phyloP scores from a whole-genome alignment of 768 basidiomycete species.

The Lentinula edodes region DNA sequence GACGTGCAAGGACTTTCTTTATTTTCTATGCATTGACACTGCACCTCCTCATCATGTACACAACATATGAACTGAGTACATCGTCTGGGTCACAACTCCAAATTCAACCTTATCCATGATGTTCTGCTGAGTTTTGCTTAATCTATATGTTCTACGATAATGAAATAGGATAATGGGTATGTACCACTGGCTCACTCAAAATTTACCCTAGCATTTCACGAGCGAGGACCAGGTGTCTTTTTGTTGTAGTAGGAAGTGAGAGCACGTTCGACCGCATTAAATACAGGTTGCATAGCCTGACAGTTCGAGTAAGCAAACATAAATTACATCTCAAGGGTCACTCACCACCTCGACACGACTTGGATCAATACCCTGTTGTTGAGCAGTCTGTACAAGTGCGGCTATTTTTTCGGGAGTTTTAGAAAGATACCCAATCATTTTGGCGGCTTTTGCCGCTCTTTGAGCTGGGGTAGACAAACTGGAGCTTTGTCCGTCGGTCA shows the following conservation, averaged over 20 bases:
- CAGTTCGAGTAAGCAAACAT: neutral
- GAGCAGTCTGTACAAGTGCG: conserved; percentile 62
- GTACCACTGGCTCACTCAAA: neutral
- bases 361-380: conserved; percentile 57
- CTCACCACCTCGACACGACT: conserved; percentile 60
- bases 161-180: neutral
- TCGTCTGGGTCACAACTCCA: conserved; percentile 44
- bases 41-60: conserved; percentile 78
- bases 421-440: conserved; percentile 81
- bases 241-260: conserved; percentile 51
- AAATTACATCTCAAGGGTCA: conserved; percentile 5
- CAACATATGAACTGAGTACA: conserved; percentile 66
- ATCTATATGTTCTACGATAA: conserved; percentile 2
- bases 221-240: conserved; percentile 20
- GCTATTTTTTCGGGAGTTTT: conserved; percentile 81
- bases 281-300: conserved; percentile 73
- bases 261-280: conserved; percentile 71
- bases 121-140: conserved; percentile 3
- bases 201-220: neutral
- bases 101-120: conserved; percentile 43
- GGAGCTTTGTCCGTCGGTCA: conserved; percentile 47
- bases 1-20: conserved; percentile 85
- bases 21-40: conserved; percentile 79
- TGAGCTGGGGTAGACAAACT: conserved; percentile 56
- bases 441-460: conserved; percentile 70